Conservation (phyloP, 495 filamentous ascomycete genomes). For the Hypomontagnella monticulosa region DNA sequence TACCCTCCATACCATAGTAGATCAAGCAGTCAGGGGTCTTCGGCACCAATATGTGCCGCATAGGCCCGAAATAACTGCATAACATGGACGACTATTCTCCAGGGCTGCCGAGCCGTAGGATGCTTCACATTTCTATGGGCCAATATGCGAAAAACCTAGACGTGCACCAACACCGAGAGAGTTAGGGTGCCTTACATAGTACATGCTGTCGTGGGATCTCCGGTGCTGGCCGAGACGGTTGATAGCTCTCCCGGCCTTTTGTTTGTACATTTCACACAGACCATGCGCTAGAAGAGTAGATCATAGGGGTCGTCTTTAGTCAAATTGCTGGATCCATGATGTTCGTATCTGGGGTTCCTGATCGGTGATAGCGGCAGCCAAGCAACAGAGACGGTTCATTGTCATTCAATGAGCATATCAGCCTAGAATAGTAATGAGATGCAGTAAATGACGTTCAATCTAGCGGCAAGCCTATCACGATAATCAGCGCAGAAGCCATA, state of each 20-base stretch:
- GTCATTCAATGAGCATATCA: conserved; percentile 7
- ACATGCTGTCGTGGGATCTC: not conserved
- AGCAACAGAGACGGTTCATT: conserved; percentile 11
- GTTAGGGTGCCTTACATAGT: not conserved
- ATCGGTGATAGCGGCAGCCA: conserved; percentile 26
- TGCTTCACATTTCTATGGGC: conserved; percentile 28
- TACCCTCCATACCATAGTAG: too few relatives aligned
- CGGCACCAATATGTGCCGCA: conserved; percentile 31
- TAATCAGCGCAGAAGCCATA: conserved; percentile 28
- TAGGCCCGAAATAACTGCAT: conserved; percentile 36
- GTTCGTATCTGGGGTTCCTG: conserved; percentile 28
- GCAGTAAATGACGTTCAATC: conserved; percentile 43
- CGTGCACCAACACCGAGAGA: conserved; percentile 7
- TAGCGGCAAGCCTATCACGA: conserved; percentile 42
- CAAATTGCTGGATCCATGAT: conserved; percentile 33
- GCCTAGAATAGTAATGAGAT: conserved; percentile 25
- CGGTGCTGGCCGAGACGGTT: not conserved
- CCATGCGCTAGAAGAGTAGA: conserved; percentile 17
- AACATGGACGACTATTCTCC: conserved; percentile 6
- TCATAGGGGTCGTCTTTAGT: conserved; percentile 22
- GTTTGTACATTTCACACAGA: conserved; percentile 1
- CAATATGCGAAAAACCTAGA: conserved; percentile 17
- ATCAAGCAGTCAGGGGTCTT: conserved; percentile 17
- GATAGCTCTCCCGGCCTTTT: conserved; percentile 2
- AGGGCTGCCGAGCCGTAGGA: conserved; percentile 25